Conservation (phyloP, 805 yeast genomes). For the Teunomyces funiuensis region DNA sequence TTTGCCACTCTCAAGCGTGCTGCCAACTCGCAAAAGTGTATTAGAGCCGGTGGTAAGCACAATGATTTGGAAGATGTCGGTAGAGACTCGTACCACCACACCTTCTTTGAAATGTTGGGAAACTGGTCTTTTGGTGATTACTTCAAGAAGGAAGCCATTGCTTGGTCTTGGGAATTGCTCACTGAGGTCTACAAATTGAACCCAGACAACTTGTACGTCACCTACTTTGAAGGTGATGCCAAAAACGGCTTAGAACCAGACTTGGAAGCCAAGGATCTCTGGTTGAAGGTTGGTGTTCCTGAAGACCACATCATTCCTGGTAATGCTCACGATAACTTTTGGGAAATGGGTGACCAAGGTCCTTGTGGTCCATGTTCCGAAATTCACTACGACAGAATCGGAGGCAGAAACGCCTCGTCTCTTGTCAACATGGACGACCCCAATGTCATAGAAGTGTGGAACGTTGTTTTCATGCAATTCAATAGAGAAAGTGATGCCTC, state of each 20-base stretch:
- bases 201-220: constrained; percentile 81
- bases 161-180: constrained; percentile 86
- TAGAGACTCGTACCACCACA: constrained; percentile 95
- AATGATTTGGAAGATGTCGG: constrained; percentile 98
- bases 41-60: constrained; percentile 99
- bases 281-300: constrained; percentile 85
- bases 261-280: constrained; percentile 83
- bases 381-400: constrained; percentile 95
- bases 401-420: constrained; percentile 91
- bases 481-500: constrained; percentile 89
- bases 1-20: constrained; percentile 85
- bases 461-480: constrained; percentile 93
- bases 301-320: constrained; percentile 96
- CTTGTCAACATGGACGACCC: constrained; percentile 98
- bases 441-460: constrained; percentile 96
- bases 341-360: constrained; percentile 99
- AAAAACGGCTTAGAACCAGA: constrained; percentile 85
- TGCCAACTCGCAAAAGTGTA: constrained; percentile 94
- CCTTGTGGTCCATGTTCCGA: constrained; percentile 99
- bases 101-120: constrained; percentile 98
- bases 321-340: constrained; percentile 84
- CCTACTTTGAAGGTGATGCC: constrained; percentile 94
- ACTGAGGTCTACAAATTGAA: constrained; percentile 82
- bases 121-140: constrained; percentile 99
- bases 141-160: constrained; percentile 91